Evolutionary conservation across 495 filamentous ascomycete species (phyloP), one percentile per base, ranked within the genome.

Genomic region (Penicillium bovifimosum): DNA sequence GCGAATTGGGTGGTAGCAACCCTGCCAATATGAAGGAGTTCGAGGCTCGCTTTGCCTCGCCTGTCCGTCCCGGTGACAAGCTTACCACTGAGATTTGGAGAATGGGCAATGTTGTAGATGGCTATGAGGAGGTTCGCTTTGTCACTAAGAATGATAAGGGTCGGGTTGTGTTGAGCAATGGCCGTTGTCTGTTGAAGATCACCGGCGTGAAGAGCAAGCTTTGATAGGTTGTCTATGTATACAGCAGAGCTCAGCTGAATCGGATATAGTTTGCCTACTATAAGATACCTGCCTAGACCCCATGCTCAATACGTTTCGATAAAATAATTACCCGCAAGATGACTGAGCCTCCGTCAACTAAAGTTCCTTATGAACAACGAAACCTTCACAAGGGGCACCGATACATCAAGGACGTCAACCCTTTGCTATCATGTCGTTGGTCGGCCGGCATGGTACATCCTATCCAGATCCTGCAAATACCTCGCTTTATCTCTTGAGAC

Each of bases 21-120:
- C 83, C 89, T 1, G 77, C 75, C 34, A 92, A 91, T 54, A 74
- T 96, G 47, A 85, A 80, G 67, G 86, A 90, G 67, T 95, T 90
- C 74, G 87, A 93, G 75, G 89, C 90, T 17, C 75, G 90, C 6
- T 96, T 95, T 67, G 89, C 90, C 8, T 84, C 80, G 39, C 89
- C 91, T 3, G 91, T 95, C 7, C 81, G 80, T 59, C 86, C 88
- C 0, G 88, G 87, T 5, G 76, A 77, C 52, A 76, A 69, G 61
- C 68, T 79, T 5, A 70, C 65, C 14, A 77, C 73, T 1, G 71
- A 77, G 58, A 72, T 76, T 18, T 80, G 76, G 76, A 63, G 70
- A 10, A 76, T 61, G 47, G 76, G 90, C 1, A 71, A 85, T 61
- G 66, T 71, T 50, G 56, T 63, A 27, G 82, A 83, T 58, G 89